Base-by-base conservation (phyloP, 805 yeast genomes). In the Maudiozyma barnettii region DNA sequence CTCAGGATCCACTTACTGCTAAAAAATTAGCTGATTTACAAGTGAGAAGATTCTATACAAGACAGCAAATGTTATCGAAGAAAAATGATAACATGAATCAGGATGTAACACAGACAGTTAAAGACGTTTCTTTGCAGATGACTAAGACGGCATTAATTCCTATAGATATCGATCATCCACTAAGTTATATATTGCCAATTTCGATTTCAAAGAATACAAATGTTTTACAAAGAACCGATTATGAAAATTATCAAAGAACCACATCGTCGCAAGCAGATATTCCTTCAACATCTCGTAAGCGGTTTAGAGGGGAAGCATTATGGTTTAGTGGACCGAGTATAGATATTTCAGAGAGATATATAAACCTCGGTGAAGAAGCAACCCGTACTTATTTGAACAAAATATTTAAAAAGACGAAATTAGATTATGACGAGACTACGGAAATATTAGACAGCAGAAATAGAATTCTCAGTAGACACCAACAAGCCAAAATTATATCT, bases 311-410 rank as follows among this genome's bases (percentile, higher is more conserved):
- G 14, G 78, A 79, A 23, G 57, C 79, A 16, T 61, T 84, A 14
- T 84, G 89, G 85, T 82, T 77, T 61, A 73, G 82, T 55, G 78
- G 85, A 1, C 82, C 89, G 1, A 85, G 88, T 22, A 68, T 76
- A 13, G 65, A 71, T 30, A 59, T 77, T 31, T 60, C 69, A 4
- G 71, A 69, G 54, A 60, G 81, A 48, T 50, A 72, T 13, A 48
- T 63, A 13, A 64, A 65, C 50, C 54, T 56, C 9, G 60, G 60
- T 5, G 51, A 53, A 44, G 55, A 51, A 21, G 46, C 14, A 10
- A 19, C 30, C n/a, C 42, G 43, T 45, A 16, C 45, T 29, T 22
- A 52, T 47, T 38, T 49, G 18, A 47, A 45, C 30, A 21, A 39
- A 21, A 19, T 39, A 14, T 43, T 41, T 16, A 23, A 39, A 14